Base-by-base conservation (phyloP, 768 basidiomycete genomes). In the Tephrocybe sp. region DNA sequence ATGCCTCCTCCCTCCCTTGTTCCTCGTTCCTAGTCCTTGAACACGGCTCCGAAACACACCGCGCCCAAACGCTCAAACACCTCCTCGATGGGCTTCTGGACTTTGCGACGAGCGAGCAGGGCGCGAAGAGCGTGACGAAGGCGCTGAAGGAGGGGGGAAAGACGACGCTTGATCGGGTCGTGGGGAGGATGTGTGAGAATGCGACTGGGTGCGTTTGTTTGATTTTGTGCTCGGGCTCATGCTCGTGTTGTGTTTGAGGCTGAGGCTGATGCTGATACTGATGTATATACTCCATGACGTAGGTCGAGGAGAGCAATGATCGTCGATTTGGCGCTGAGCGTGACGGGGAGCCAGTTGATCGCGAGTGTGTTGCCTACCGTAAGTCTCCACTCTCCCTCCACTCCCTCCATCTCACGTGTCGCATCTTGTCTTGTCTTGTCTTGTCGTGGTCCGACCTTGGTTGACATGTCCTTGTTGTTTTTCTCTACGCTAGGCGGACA, bases 131-230 rank as follows among this genome's bases (percentile, higher is more conserved):
- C 13, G 80, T 93, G 53, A 87, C 83, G 41, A 92, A 92, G 70
- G 89, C 89, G 26, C 72, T 93, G 51, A 93, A 92, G 65, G 89
- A 92, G 67, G 87, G 87, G 3, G 87, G 87, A 0, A 81, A 83
- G 49, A 86, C 88, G 11, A 88, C 84, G 2, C 73, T 90, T 34
- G 83, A 88, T 54, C 79, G 76, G 49, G 78, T 92, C 45, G 84
- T 91, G 39, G 81, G 80, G 61, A 77, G 89, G 54, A 88, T 93
- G 87, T 91, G 89, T 56, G 90, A 92, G 62, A 85, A 89, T 3
- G 85, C 89, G 0, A 89, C 85, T 70, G 85, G 86, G 90, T 89
- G 59, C n/a, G n/a, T n/a, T n/a, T n/a, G n/a, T n/a, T n/a, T n/a
- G n/a, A n/a, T n/a, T n/a, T n/a, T n/a, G n/a, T n/a, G n/a, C n/a